These are phyloP conservation scores for Poa pratensis DNA, from an alignment of 176 grass and related monocot genomes.

Conservation along the genomic window DNA sequence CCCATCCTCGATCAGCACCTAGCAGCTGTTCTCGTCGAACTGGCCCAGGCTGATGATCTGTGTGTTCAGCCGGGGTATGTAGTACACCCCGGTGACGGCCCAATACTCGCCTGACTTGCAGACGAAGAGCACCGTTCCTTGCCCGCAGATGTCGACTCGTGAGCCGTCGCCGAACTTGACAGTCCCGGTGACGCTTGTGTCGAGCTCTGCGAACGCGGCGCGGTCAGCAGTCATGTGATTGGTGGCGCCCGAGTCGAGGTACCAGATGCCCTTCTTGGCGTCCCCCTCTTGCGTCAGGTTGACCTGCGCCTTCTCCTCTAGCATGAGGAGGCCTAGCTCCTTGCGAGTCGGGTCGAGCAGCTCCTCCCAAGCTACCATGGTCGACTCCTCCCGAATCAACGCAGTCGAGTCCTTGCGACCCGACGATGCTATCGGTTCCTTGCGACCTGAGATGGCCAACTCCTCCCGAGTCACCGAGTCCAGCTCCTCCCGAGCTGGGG, in stretches of 20 bases:
- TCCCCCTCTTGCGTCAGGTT: background rate
- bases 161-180: background rate
- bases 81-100: background rate
- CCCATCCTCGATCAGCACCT: too few species aligned
- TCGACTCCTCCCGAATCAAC: background rate
- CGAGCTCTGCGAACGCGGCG: background rate
- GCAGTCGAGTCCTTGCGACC: too few species aligned
- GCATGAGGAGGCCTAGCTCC: background rate
- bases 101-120: background rate
- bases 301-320: background rate
- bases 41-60: background rate
- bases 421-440: too few species aligned
- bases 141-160: background rate
- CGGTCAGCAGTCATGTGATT: background rate
- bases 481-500: too few species aligned
- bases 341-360: too few species aligned
- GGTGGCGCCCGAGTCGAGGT: background rate
- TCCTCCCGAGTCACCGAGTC: too few species aligned
- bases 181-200: background rate
- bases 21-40: too few species aligned
- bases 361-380: too few species aligned
- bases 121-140: background rate
- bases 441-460: too few species aligned
- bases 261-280: background rate
- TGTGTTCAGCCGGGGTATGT: background rate